Percentiles rank a stretch among this genome's conserved stretches.
phyloP scores from a whole-genome alignment of 208 protist species.

The Porcisia deanei region DNA sequence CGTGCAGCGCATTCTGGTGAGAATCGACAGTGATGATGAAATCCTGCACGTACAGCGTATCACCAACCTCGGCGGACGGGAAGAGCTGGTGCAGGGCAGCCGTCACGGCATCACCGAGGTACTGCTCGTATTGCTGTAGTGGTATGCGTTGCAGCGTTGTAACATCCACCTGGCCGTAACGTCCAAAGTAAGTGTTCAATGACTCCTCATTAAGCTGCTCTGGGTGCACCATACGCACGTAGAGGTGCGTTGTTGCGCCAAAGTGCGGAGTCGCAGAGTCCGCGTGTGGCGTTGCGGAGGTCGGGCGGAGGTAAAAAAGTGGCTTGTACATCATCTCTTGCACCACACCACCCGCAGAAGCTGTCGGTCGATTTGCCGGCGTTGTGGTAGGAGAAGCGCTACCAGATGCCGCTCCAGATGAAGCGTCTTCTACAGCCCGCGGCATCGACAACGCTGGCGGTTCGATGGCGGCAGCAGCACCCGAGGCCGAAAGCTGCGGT shows the following conservation, averaged over 20 bases:
- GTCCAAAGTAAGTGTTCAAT: constrained; percentile 89
- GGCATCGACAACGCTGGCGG: background rate
- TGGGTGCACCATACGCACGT: constrained; percentile 80
- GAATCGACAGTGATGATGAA: constrained; percentile 88
- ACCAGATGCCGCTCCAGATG: background rate
- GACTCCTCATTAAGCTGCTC: constrained; percentile 77
- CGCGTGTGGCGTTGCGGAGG: background rate
- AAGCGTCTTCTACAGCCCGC: background rate
- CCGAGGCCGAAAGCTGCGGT: background rate
- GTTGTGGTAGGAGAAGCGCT: background rate
- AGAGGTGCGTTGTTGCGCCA: constrained; percentile 38
- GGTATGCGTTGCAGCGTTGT: constrained; percentile 42
- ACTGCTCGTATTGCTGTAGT: constrained; percentile 24
- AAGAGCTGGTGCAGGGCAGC: constrained; percentile 31
- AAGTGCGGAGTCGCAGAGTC: constrained; percentile 3
- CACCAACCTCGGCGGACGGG: background rate
- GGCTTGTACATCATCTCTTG: constrained; percentile 1
- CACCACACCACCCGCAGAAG: background rate
- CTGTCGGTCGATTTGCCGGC: background rate
- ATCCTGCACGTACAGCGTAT: constrained; percentile 70
- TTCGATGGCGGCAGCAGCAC: background rate
- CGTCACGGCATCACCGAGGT: constrained; percentile 24
- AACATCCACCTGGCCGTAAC: constrained; percentile 84
- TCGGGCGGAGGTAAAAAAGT: constrained; percentile 53
- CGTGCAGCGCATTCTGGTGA: constrained; percentile 61